Base-by-base conservation (phyloP, 495 filamentous ascomycete genomes). In the Emericellopsis terricola region DNA sequence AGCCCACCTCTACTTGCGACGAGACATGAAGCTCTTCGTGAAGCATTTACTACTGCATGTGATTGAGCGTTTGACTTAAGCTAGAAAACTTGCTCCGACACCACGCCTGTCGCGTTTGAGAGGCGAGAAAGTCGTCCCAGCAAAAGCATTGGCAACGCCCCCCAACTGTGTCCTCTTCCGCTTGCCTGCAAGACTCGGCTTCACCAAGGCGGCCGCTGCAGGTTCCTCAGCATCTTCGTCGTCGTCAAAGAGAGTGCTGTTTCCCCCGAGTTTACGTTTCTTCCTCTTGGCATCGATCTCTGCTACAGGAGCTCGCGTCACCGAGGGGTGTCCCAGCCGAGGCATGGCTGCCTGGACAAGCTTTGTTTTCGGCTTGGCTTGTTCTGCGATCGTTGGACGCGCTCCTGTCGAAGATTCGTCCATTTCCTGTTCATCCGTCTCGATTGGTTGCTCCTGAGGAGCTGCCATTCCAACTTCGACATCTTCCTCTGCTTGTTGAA, bases 21-120 rank as follows among this genome's bases (percentile, higher is more conserved):
- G n/a, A n/a, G n/a, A n/a, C n/a, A n/a, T n/a, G n/a, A n/a, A n/a
- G n/a, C n/a, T n/a, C n/a, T n/a, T n/a, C n/a, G n/a, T n/a, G n/a
- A n/a, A n/a, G n/a, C n/a, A n/a, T n/a, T n/a, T n/a, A n/a, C n/a
- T n/a, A n/a, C n/a, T n/a, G n/a, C n/a, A n/a, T n/a, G n/a, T n/a
- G n/a, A n/a, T n/a, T n/a, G n/a, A n/a, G n/a, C n/a, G n/a, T n/a
- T n/a, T n/a, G n/a, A n/a, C n/a, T n/a, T 53, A 69, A 32, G 49
- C 63, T 37, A 69, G 47, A 39, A 70, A 68, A 40, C 65, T 69
- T 44, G 65, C 64, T 27, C 59, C 57, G 10, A 64, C 56, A 31
- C 56, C 56, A 49, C 68, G 77, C 44, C 70, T 72, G 41, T 89
- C 76, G 54, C 67, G 71, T 59, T 94, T 94, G 36, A 94, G 52